Conservation (phyloP, 345 rosid species). For the Cardamine occulta region DNA sequence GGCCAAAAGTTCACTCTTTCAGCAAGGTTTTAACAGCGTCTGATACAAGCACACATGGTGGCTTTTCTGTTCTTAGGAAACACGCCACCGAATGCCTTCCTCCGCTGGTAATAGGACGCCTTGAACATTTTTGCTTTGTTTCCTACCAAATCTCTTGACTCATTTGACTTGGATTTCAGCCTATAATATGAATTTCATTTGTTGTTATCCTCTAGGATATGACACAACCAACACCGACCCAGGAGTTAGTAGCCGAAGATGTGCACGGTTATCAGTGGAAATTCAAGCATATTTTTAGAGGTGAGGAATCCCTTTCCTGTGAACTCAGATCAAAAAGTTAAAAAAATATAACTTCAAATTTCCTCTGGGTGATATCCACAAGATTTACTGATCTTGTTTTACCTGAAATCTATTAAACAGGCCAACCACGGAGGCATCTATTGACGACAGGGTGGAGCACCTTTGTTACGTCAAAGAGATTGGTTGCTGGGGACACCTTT, state of each 20-base stretch:
- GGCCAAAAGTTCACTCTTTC: slow-evolving; percentile 67
- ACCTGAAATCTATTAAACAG: slow-evolving; percentile 48
- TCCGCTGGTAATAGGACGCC: slow-evolving; percentile 59
- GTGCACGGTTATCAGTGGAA: slow-evolving; percentile 94
- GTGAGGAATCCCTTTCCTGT: slow-evolving; percentile 42
- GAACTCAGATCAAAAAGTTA: neutral
- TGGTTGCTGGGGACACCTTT: slow-evolving; percentile 88
- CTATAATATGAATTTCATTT: slow-evolving; percentile 28
- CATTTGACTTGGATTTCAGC: slow-evolving; percentile 12
- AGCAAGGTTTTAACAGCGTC: slow-evolving; percentile 93
- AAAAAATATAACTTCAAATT: neutral
- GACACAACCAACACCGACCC: slow-evolving; percentile 86
- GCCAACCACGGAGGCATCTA: slow-evolving; percentile 93
- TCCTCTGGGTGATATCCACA: neutral
- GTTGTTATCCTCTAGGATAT: slow-evolving; percentile 63
- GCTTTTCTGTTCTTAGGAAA: slow-evolving; percentile 87
- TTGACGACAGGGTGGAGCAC: slow-evolving; percentile 98
- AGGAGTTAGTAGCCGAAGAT: slow-evolving; percentile 90
- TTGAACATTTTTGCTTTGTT: neutral
- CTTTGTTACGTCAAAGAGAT: slow-evolving; percentile 84
- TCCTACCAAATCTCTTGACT: slow-evolving; percentile 7
- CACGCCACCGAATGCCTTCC: slow-evolving; percentile 97
- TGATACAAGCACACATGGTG: slow-evolving; percentile 98
- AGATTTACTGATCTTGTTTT: slow-evolving; percentile 12
- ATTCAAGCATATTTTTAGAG: slow-evolving; percentile 93